Percentiles rank a stretch among this genome's conserved stretches.
Evolutionary conservation across 345 rosid genomes (phyloP).

Genomic region (Triadica sebifera): DNA sequence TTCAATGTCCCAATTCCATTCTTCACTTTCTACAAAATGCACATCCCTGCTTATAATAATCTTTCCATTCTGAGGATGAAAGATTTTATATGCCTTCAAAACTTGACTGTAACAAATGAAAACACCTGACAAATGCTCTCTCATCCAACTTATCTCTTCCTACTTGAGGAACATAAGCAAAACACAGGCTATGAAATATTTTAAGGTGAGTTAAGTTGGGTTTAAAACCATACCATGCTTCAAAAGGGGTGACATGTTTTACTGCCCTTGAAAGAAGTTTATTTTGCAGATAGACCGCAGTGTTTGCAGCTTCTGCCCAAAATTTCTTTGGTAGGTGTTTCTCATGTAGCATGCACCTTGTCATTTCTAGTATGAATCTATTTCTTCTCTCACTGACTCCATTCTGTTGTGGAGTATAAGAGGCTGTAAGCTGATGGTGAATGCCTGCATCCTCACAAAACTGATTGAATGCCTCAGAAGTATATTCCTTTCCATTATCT

Average conservation of each 20-base stretch:
- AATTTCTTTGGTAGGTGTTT: background rate
- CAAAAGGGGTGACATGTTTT: background rate
- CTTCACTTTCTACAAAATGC: background rate
- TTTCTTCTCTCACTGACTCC: background rate
- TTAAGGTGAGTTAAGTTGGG: background rate
- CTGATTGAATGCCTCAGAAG: background rate
- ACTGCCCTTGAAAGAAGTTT: background rate
- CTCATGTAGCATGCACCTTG: background rate
- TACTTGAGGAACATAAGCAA: background rate
- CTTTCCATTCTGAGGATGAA: background rate
- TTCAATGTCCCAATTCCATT: background rate
- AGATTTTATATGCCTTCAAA: background rate
- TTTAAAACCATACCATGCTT: no score
- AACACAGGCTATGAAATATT: background rate
- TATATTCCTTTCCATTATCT: background rate
- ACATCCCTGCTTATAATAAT: background rate
- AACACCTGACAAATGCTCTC: background rate
- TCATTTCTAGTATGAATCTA: background rate
- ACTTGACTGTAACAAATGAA: background rate
- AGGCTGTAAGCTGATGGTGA: background rate
- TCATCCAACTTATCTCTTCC: background rate
- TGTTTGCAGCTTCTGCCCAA: background rate
- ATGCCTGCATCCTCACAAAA: conserved; percentile 10
- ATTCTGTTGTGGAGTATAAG: background rate
- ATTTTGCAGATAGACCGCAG: background rate